These are phyloP conservation scores for Sideroxylon spinosum DNA, from an alignment of 179 eudicot species.

Conservation along the genomic window DNA sequence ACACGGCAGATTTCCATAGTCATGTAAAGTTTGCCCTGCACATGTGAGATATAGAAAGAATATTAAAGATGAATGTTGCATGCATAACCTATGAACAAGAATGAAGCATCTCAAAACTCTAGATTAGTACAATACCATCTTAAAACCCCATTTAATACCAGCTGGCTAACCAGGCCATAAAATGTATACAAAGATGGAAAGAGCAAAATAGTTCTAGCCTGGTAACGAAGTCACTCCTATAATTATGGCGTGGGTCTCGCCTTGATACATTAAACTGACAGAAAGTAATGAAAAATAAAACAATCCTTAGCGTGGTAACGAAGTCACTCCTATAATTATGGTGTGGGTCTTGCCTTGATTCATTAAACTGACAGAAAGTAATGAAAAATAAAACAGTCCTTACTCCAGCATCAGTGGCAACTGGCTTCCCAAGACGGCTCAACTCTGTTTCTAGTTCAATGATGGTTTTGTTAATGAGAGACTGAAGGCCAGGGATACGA, in stretches of 20 bases:
- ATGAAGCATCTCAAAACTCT: background rate
- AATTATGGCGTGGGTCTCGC: background rate
- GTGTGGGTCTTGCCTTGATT: background rate
- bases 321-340: background rate
- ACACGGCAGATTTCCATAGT: conserved; percentile 84
- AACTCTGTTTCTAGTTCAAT: conserved; percentile 79
- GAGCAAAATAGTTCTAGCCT: background rate
- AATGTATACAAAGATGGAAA: background rate
- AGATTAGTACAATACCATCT: no score
- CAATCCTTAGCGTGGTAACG: background rate
- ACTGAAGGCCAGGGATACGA: conserved; percentile 89
- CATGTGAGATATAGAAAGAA: background rate
- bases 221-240: background rate
- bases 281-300: no score
- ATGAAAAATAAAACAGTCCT: conserved; percentile 18
- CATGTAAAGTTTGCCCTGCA: conserved; percentile 84
- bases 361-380: background rate
- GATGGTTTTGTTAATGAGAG: conserved; percentile 78
- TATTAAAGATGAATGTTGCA: background rate
- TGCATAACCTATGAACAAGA: background rate
- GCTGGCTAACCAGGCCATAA: background rate
- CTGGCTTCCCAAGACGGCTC: conserved; percentile 83
- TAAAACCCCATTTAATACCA: background rate
- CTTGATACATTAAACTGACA: background rate
- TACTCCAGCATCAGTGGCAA: conserved; percentile 91